Evolutionary conservation across 129 eudicot species (phyloP), one percentile per base, ranked within the genome.

Genomic region (Tagetes patula): DNA sequence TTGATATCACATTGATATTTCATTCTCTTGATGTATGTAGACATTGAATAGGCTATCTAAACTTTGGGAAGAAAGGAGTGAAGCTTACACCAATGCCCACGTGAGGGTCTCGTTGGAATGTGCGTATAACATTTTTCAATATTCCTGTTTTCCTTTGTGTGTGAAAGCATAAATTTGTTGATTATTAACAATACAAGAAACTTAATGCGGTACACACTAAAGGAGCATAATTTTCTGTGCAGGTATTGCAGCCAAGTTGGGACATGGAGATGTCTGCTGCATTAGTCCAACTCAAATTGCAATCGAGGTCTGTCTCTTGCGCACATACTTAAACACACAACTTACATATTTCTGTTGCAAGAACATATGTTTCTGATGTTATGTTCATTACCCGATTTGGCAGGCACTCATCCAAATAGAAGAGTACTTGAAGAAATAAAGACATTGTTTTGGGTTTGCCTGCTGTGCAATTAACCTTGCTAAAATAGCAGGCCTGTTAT

Each of bases 61-160:
- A 32, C 96, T 93, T 70, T 82, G 89, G 82, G 90, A 86, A 67
- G 91, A 90, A 67, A 84, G 98, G 67, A 83, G 87, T 66, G 93
- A 86, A 79, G 85, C 91, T 60, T 93, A 93, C 75, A 83, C 82
- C 70, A 90, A 84, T 6, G 98, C 98, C 65, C 72, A 62, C 62
- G 87, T 82, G 33, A 83, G 85, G 81, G 96, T 94, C 74, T 94
- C 96, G 37, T 82, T 94, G 60, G 95, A 93, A 52, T 68, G 96
- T 93, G 89, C 67, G 90, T 55, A 53, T 55, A 43, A 12, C 5
- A 9, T 71, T n/a, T 9, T 39, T n/a, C 27, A 32, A 34, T 50
- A 40, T 11, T 67, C 14, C 33, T 4, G 20, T 2, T 75, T 36
- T 75, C 46, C 5, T 52, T 52, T 12, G 32, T 38, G 10, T 38